phyloP scores from a whole-genome alignment of 768 basidiomycete species.

The Rhodosporidiobolus sp. region DNA sequence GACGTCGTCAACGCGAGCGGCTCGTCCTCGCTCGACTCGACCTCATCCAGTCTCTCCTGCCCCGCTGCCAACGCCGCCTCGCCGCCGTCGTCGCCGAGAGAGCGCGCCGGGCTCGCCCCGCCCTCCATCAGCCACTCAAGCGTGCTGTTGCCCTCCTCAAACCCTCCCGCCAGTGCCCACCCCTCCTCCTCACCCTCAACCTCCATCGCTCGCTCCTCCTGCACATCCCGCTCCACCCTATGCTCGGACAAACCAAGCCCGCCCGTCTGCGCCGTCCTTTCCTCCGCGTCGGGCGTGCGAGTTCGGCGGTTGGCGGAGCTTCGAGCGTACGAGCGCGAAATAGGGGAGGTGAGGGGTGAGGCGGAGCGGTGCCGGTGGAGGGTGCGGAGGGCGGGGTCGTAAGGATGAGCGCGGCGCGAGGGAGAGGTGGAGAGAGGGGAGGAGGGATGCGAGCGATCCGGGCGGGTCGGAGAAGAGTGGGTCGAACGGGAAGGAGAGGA shows the following conservation, averaged over 20 bases:
- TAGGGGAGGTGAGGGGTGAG: background rate
- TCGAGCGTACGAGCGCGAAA: background rate
- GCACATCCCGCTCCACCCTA: background rate
- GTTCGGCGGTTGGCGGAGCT: background rate
- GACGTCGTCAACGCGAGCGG: background rate
- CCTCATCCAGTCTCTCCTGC: background rate
- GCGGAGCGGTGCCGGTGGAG: no score
- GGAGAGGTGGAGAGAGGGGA: no score
- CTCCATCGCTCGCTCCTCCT: background rate
- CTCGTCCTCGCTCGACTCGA: conserved; percentile 29
- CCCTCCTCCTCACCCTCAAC: background rate
- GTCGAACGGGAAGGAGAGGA: conserved; percentile 9
- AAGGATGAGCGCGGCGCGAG: background rate
- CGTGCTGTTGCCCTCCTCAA: no score
- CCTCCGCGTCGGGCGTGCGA: background rate
- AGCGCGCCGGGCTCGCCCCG: background rate
- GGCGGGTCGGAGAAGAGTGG: background rate
- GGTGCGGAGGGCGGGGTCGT: no score
- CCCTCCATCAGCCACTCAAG: background rate
- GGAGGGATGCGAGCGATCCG: background rate
- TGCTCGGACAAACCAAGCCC: conserved; percentile 20
- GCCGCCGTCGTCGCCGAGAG: no score
- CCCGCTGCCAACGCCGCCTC: no score
- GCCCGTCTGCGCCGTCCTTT: conserved; percentile 1
- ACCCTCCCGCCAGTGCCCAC: no score